phyloP scores from a whole-genome alignment of 2,329 filamentous ascomycete species.

The Venturiaceae sp. region DNA sequence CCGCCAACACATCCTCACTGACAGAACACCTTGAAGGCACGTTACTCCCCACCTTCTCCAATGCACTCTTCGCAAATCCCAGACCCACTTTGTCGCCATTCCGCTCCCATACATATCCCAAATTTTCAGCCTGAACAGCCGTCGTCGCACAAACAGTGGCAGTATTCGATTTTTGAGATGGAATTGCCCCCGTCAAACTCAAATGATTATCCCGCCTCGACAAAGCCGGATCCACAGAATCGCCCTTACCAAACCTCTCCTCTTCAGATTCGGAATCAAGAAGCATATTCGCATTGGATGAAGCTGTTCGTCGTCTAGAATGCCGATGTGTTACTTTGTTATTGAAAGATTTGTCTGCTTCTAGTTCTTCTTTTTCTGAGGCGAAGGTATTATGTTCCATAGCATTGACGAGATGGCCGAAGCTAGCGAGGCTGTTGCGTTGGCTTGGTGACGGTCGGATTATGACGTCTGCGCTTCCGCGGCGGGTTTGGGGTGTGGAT shows the following conservation, averaged over 20 bases:
- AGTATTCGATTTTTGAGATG: not conserved
- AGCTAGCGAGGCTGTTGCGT: slow-evolving; percentile 1
- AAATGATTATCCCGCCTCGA: too few species aligned
- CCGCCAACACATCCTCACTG: slow-evolving; percentile 35
- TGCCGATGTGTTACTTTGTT: not conserved
- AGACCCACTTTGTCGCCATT: not conserved
- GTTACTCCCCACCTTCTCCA: slow-evolving; percentile 3
- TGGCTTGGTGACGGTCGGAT: not conserved
- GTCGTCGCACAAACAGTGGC: slow-evolving; percentile 6
- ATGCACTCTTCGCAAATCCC: slow-evolving; percentile 9
- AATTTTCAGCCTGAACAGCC: not conserved
- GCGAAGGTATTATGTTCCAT: not conserved
- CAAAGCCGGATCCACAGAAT: not conserved
- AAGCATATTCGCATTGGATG: not conserved
- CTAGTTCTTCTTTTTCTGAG: slow-evolving; percentile 5
- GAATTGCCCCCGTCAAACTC: too few species aligned
- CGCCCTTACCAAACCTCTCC: not conserved
- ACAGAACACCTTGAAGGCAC: slow-evolving; percentile 22
- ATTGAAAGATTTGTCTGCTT: slow-evolving; percentile 1
- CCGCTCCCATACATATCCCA: not conserved
- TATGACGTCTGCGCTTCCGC: slow-evolving; percentile 4
- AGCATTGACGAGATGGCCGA: not conserved
- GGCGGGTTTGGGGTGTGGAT: slow-evolving; percentile 1
- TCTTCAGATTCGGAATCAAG: not conserved
- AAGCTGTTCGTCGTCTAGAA: not conserved